These are phyloP conservation scores for Solanum ossicruentum DNA, from an alignment of 257 asterid species.

Conservation along the genomic window DNA sequence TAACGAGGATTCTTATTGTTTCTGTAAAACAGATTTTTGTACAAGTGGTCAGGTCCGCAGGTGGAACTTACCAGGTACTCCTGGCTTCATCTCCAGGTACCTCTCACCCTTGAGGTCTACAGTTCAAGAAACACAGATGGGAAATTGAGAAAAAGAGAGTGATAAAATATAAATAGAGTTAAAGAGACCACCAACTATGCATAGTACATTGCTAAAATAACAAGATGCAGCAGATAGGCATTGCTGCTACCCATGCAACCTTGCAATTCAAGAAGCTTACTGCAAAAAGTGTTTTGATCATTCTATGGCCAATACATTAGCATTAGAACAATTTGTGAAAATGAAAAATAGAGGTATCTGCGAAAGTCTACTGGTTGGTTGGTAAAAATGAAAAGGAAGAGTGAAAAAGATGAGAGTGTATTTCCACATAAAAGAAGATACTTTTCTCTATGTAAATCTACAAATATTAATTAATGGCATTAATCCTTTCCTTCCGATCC, in stretches of 20 bases:
- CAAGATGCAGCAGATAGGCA: background rate
- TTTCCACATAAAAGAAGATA: background rate
- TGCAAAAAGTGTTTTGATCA: background rate
- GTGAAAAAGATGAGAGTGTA: background rate
- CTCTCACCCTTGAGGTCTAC: background rate
- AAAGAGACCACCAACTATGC: background rate
- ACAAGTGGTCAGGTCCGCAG: background rate
- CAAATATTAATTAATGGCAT: background rate
- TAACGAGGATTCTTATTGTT: background rate
- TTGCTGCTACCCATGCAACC: background rate
- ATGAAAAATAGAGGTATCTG: background rate
- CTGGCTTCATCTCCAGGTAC: background rate
- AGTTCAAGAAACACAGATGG: background rate
- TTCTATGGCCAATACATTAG: background rate
- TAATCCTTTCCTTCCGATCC: background rate
- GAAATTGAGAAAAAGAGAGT: background rate
- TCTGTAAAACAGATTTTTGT: background rate
- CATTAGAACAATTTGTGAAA: background rate
- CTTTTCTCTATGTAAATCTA: background rate
- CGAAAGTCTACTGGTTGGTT: background rate
- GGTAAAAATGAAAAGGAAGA: background rate
- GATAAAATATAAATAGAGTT: background rate
- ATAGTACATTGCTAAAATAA: background rate
- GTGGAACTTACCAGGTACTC: background rate
- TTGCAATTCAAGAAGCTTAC: background rate